Evolutionary conservation across 2,329 filamentous ascomycete species (phyloP).

Genomic region (Talaromyces marneffei): DNA sequence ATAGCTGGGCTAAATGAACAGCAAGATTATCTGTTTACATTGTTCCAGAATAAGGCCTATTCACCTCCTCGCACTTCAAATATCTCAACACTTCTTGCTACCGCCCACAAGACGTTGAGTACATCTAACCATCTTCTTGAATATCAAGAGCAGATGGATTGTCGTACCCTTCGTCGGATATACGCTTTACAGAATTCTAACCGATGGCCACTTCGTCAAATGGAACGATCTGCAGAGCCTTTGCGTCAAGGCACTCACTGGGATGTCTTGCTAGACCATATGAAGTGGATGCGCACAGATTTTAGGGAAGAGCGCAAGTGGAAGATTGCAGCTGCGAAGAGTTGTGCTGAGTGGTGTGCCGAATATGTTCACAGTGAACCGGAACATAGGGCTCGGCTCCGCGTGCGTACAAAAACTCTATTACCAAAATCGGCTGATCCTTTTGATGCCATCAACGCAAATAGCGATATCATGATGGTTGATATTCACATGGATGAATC

Average conservation of each 20-base stretch:
- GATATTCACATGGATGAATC: conserved; percentile 31
- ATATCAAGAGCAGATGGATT: conserved; percentile 80
- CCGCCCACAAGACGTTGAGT: conserved; percentile 82
- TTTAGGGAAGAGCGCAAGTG: conserved; percentile 91
- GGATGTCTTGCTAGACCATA: conserved; percentile 82
- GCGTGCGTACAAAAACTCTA: conserved; percentile 50
- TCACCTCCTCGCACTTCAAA: conserved; percentile 49
- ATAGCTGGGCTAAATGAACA: conserved; percentile 41
- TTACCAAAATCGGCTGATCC: conserved; percentile 23
- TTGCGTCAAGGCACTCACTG: conserved; percentile 69
- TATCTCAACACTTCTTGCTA: conserved; percentile 67
- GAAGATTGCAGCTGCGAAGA: conserved; percentile 77
- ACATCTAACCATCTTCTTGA: conserved; percentile 79
- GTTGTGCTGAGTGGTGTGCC: conserved; percentile 74
- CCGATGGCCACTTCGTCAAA: conserved; percentile 86
- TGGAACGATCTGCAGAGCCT: conserved; percentile 78
- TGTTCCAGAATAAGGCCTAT: conserved; percentile 57
- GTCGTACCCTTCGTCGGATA: conserved; percentile 75
- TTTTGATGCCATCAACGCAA: conserved; percentile 23
- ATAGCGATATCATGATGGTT: conserved; percentile 20
- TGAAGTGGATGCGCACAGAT: conserved; percentile 97
- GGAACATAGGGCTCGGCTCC: conserved; percentile 61
- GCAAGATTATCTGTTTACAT: conserved; percentile 57
- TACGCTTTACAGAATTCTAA: conserved; percentile 87
- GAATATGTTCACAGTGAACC: conserved; percentile 66